Evolutionary conservation across 805 yeast genomes (phyloP).

Genomic region (Hanseniaspora nectarophila): DNA sequence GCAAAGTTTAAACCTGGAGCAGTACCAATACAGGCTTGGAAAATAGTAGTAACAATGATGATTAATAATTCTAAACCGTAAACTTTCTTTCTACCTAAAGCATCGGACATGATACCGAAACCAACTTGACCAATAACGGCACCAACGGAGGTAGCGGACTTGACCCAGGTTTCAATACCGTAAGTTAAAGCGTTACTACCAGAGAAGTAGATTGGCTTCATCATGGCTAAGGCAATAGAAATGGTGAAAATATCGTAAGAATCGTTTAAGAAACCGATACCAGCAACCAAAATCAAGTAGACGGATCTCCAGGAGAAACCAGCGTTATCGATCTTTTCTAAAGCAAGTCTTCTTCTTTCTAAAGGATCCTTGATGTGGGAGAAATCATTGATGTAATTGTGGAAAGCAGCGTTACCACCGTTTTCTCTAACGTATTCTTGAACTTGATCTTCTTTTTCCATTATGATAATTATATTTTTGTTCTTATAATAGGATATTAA

Average conservation of each 20-base stretch:
- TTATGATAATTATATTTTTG: background rate
- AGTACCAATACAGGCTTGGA: conserved; percentile 62
- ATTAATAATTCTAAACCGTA: conserved; percentile 79
- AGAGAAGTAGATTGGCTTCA: conserved; percentile 62
- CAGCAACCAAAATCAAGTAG: conserved; percentile 73
- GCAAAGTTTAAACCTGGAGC: conserved; percentile 62
- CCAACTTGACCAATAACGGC: conserved; percentile 83
- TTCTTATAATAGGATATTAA: no score
- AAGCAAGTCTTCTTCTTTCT: conserved; percentile 75
- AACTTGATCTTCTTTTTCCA: conserved; percentile 17
- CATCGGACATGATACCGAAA: conserved; percentile 74
- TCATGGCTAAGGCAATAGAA: conserved; percentile 68
- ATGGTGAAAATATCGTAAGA: conserved; percentile 88
- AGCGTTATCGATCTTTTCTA: conserved; percentile 72
- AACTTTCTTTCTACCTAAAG: conserved; percentile 71
- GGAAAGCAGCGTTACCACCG: conserved; percentile 83
- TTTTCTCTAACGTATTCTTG: conserved; percentile 31
- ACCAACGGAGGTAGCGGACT: conserved; percentile 87
- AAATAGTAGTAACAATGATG: conserved; percentile 66
- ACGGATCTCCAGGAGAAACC: conserved; percentile 72
- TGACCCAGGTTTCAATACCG: conserved; percentile 63
- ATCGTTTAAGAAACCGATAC: conserved; percentile 90
- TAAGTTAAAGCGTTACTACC: conserved; percentile 42
- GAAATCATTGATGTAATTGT: conserved; percentile 66
- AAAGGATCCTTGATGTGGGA: conserved; percentile 75